Evolutionary conservation across 2,329 filamentous ascomycete genomes (phyloP).

Genomic region (Metarhizium sp.): DNA sequence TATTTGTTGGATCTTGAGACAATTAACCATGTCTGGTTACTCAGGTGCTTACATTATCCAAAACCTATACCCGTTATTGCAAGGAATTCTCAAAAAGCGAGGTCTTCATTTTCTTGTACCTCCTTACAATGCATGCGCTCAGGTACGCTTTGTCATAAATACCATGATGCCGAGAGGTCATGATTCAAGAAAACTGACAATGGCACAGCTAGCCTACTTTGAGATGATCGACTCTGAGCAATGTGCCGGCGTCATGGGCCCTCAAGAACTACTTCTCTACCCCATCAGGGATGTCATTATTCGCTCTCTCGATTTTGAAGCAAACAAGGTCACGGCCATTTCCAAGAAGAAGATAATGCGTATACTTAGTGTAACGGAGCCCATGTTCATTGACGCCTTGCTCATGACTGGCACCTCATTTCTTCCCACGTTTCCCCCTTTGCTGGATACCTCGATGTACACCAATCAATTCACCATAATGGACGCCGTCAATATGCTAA

Average conservation of each 20-base stretch:
- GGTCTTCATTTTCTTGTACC: slow-evolving; percentile 70
- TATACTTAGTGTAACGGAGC: slow-evolving; percentile 54
- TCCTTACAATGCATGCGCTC: slow-evolving; percentile 79
- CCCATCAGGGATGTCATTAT: slow-evolving; percentile 71
- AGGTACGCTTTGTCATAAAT: slow-evolving; percentile 44
- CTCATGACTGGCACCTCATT: slow-evolving; percentile 78
- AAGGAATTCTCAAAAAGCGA: slow-evolving; percentile 60
- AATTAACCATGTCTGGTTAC: not conserved
- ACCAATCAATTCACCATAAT: slow-evolving; percentile 54
- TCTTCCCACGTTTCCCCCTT: slow-evolving; percentile 67
- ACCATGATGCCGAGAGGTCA: too few relatives aligned
- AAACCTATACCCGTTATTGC: slow-evolving; percentile 67
- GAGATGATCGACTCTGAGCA: slow-evolving; percentile 57
- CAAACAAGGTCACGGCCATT: slow-evolving; percentile 50
- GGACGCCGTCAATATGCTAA: slow-evolving; percentile 71
- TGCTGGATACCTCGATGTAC: slow-evolving; percentile 51
- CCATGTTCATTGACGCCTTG: slow-evolving; percentile 74
- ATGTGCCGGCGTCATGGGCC: slow-evolving; percentile 70
- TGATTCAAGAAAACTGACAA: not conserved
- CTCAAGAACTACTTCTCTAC: slow-evolving; percentile 78
- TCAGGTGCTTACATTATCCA: slow-evolving; percentile 62
- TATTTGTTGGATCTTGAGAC: not conserved
- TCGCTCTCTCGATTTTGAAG: slow-evolving; percentile 56
- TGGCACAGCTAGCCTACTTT: slow-evolving; percentile 59
- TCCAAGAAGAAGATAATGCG: slow-evolving; percentile 63